phyloP scores from a whole-genome alignment of 2,329 filamentous ascomycete genomes.

The Pseudogymnoascus destructans region DNA sequence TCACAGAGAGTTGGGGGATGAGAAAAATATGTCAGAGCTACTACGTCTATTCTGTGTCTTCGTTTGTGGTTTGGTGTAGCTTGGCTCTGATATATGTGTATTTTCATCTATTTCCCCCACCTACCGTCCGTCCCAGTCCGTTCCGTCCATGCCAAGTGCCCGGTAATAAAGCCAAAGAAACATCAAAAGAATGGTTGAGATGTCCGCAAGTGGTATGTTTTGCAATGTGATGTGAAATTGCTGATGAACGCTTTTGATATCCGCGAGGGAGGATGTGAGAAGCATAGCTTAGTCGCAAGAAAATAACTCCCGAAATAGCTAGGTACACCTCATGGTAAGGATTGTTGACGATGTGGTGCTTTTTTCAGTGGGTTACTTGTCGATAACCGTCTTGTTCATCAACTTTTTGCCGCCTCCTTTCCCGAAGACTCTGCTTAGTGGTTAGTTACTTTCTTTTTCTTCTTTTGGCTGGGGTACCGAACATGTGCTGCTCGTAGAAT shows the following conservation, averaged over 20 bases:
- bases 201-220: background rate
- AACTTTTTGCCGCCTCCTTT: conserved; percentile 7
- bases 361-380: background rate
- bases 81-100: background rate
- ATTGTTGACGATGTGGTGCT: background rate
- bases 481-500: conserved; percentile 38
- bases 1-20: background rate
- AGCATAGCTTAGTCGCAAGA: background rate
- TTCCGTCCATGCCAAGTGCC: background rate
- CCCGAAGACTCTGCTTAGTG: conserved; percentile 19
- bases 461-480: conserved; percentile 13
- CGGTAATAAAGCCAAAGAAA: background rate
- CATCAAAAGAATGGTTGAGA: background rate
- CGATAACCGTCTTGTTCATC: background rate
- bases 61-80: background rate
- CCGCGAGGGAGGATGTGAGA: background rate
- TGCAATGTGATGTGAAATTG: background rate
- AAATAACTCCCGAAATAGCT: background rate
- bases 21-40: background rate
- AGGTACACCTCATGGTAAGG: background rate
- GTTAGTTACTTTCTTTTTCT: conserved; percentile 13
- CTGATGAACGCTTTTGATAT: background rate
- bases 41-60: background rate
- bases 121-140: background rate
- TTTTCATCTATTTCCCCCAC: background rate